These are phyloP conservation scores for Clonostachys rosea DNA, from an alignment of 2,329 filamentous ascomycete genomes.

Conservation along the genomic window DNA sequence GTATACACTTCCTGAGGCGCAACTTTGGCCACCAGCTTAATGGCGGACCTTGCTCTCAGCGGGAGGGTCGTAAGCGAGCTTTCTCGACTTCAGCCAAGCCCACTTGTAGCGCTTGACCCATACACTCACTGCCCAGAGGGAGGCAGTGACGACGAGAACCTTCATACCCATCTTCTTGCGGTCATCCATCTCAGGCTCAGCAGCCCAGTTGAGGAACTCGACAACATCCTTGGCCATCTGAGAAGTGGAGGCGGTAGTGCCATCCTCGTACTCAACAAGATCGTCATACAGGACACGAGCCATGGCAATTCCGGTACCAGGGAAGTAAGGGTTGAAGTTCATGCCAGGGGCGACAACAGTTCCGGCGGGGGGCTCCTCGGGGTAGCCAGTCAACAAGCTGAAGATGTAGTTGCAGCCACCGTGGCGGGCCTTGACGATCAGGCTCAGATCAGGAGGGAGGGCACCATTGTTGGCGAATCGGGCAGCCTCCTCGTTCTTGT, in stretches of 20 bases:
- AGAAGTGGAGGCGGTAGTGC: slow-evolving; percentile 86
- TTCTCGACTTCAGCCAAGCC: slow-evolving; percentile 91
- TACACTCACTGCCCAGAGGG: slow-evolving; percentile 80
- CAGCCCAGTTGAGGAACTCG: slow-evolving; percentile 98
- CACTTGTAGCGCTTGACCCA: slow-evolving; percentile 99
- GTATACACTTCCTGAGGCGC: slow-evolving; percentile 28
- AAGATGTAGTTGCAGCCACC: slow-evolving; percentile 99
- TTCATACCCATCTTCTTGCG: slow-evolving; percentile 99
- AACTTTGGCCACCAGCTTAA: slow-evolving; percentile 27
- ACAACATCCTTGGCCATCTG: slow-evolving; percentile 99
- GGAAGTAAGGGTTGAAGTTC: slow-evolving; percentile 99
- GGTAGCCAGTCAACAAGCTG: slow-evolving; percentile 92
- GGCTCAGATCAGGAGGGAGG: slow-evolving; percentile 90
- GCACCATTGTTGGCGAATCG: slow-evolving; percentile 98
- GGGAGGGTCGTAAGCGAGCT: slow-evolving; percentile 84
- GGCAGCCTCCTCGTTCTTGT: slow-evolving; percentile 99
- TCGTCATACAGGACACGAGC: slow-evolving; percentile 97
- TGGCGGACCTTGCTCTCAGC: slow-evolving; percentile 44
- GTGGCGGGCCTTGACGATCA: slow-evolving; percentile 97
- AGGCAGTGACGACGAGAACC: slow-evolving; percentile 75
- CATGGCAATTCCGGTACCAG: slow-evolving; percentile 98
- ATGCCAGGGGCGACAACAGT: slow-evolving; percentile 80
- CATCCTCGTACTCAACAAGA: slow-evolving; percentile 96
- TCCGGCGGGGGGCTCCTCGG: slow-evolving; percentile 90
- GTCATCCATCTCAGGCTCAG: slow-evolving; percentile 98